Percentiles rank a stretch among this genome's conserved stretches.
Conservation (phyloP, 2,329 filamentous ascomycete species). For the Neonectria neomacrospora region DNA sequence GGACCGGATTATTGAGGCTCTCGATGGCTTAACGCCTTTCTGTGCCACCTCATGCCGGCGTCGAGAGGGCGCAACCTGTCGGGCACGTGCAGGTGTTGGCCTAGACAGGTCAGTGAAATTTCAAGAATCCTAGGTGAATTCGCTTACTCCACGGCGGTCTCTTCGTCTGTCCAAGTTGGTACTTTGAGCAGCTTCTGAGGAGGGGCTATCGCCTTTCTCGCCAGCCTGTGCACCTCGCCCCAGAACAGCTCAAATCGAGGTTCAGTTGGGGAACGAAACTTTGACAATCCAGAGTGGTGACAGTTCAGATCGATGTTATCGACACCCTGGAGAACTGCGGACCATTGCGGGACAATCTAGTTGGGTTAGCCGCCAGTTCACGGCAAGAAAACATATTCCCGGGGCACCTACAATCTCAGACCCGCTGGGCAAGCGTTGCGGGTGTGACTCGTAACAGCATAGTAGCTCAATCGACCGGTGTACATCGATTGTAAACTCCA, state of each 20-base stretch:
- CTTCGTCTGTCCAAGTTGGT: constrained; percentile 33
- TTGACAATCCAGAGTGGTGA: constrained; percentile 34
- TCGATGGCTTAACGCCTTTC: constrained; percentile 17
- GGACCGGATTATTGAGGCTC: constrained; percentile 29
- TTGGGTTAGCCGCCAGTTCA: neutral
- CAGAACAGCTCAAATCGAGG: constrained; percentile 36
- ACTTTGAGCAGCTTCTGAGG: constrained; percentile 24
- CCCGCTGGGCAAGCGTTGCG: constrained; percentile 31
- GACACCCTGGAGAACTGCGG: constrained; percentile 36
- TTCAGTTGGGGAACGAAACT: constrained; percentile 32
- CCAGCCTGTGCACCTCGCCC: constrained; percentile 35
- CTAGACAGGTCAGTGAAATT: constrained; percentile 3
- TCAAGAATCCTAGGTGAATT: no score
- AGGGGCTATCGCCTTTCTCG: constrained; percentile 24
- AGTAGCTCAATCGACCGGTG: constrained; percentile 37
- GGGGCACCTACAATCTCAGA: constrained; percentile 30
- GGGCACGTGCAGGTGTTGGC: neutral
- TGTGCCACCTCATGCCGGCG: constrained; percentile 23
- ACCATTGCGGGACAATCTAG: constrained; percentile 39
- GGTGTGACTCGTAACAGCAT: constrained; percentile 37
- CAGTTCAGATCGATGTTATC: constrained; percentile 37
- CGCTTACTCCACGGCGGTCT: constrained; percentile 12
- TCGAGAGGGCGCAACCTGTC: constrained; percentile 5
- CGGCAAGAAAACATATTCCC: neutral
- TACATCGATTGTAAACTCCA: constrained; percentile 38